Evolutionary conservation across 352 stramenopile genomes (phyloP).

Genomic region (Pythium biforme): DNA sequence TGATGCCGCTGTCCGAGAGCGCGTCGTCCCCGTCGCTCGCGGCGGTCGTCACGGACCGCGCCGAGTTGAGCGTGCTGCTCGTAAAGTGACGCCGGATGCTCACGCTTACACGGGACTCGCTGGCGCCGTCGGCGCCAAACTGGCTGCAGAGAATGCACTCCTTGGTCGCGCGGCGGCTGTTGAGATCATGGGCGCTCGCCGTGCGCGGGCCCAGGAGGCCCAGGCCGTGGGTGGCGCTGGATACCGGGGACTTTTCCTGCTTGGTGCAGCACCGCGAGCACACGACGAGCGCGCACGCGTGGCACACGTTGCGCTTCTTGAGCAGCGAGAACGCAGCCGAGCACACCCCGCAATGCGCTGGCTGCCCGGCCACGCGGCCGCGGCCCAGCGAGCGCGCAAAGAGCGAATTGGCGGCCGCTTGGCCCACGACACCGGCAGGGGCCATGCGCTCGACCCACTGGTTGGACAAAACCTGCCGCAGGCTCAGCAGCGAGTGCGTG

Average conservation of each 20-base stretch:
- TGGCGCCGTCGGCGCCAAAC: slow-evolving; percentile 39
- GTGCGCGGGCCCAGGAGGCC: background rate
- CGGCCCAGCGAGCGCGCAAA: slow-evolving; percentile 26
- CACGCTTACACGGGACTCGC: slow-evolving; percentile 28
- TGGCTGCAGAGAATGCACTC: slow-evolving; percentile 67
- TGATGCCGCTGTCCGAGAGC: slow-evolving; percentile 16
- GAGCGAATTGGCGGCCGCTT: slow-evolving; percentile 25
- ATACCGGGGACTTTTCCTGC: background rate
- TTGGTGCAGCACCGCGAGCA: slow-evolving; percentile 58
- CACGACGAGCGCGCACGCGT: slow-evolving; percentile 45
- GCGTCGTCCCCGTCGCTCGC: slow-evolving; percentile 20
- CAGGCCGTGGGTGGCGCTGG: background rate
- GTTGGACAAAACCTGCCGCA: slow-evolving; percentile 49
- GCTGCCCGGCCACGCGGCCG: slow-evolving; percentile 17
- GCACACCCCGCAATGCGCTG: slow-evolving; percentile 54
- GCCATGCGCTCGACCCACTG: slow-evolving; percentile 53
- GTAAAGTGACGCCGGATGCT: slow-evolving; percentile 34
- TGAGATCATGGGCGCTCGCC: slow-evolving; percentile 15
- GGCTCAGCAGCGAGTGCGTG: slow-evolving; percentile 46
- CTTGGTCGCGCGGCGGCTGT: slow-evolving; percentile 20
- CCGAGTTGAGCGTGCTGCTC: slow-evolving; percentile 27
- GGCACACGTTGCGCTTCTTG: slow-evolving; percentile 57
- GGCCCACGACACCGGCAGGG: slow-evolving; percentile 19
- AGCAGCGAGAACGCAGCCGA: slow-evolving; percentile 59
- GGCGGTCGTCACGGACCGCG: slow-evolving; percentile 22